These are phyloP conservation scores for Paralagenidium karlingii DNA, from an alignment of 352 stramenopile species.

Conservation along the genomic window DNA sequence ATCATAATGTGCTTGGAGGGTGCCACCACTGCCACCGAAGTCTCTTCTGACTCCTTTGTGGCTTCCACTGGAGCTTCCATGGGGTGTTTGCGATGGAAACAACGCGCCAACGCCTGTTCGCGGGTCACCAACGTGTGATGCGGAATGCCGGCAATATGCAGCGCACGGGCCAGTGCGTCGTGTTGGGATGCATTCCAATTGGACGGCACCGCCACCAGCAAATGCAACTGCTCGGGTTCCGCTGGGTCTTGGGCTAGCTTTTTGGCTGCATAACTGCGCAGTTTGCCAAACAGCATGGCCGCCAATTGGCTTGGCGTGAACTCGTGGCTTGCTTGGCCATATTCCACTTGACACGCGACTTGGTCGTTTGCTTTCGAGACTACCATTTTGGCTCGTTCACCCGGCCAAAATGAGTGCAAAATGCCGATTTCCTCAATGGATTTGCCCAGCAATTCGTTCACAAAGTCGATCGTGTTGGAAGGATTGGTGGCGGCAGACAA, in stretches of 20 bases:
- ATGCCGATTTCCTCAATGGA: conserved; percentile 17
- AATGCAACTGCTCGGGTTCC: conserved; percentile 22
- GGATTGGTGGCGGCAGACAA: conserved; percentile 76
- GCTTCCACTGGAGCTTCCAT: too few species aligned
- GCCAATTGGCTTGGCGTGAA: conserved; percentile 67
- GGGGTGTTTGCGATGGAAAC: conserved; percentile 77
- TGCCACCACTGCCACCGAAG: conserved; percentile 10
- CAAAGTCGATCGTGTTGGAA: conserved; percentile 58
- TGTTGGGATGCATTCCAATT: conserved; percentile 44
- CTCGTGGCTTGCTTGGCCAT: conserved; percentile 17
- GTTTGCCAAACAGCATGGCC: conserved; percentile 69
- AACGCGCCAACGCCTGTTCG: conserved; percentile 47
- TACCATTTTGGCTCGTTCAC: too few species aligned
- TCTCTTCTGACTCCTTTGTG: too few species aligned
- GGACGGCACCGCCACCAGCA: conserved; percentile 52
- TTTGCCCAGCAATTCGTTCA: conserved; percentile 59
- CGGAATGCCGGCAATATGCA: conserved; percentile 47
- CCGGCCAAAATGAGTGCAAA: too few species aligned
- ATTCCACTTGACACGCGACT: conserved; percentile 54
- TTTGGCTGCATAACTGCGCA: conserved; percentile 10
- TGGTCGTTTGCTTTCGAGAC: conserved; percentile 21
- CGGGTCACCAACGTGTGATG: conserved; percentile 33
- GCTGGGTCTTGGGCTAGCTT: conserved; percentile 22
- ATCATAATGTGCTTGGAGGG: conserved; percentile 62
- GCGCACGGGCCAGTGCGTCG: conserved; percentile 23